A percentile compares a stretch with the other conserved stretches of the same genome.
These are phyloP conservation scores for Prillingera fragicola DNA, from an alignment of 1,284 basidiomycete species.

Conservation along the genomic window DNA sequence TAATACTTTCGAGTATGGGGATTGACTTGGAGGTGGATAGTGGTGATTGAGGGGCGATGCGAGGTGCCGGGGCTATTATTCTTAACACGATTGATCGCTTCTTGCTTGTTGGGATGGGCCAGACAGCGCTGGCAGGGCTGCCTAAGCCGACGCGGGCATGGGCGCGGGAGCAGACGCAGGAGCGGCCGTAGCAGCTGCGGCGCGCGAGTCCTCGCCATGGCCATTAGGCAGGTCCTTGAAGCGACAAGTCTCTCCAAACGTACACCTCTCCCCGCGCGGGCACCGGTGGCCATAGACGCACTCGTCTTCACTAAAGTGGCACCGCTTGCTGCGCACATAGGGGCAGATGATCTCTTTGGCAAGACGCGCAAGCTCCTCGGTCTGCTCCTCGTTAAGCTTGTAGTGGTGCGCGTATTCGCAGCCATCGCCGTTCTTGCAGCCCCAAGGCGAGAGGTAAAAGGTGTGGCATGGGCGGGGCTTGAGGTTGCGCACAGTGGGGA, in stretches of 20 bases:
- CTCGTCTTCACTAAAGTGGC: constrained; percentile 35
- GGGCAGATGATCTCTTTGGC: constrained; percentile 43
- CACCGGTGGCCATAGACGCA: constrained; percentile 41
- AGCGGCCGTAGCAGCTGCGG: constrained; percentile 1
- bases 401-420: constrained; percentile 41
- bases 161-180: too few species aligned
- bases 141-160: too few species aligned
- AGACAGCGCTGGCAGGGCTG: too few species aligned
- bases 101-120: too few species aligned
- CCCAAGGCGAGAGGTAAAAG: constrained; percentile 23
- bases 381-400: constrained; percentile 33
- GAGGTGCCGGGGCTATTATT: too few species aligned
- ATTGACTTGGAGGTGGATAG: too few species aligned
- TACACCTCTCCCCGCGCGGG: constrained; percentile 28
- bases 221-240: constrained; percentile 34
- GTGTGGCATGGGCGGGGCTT: constrained; percentile 22
- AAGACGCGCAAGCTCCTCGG: constrained; percentile 31
- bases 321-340: constrained; percentile 28
- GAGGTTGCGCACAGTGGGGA: constrained; percentile 19
- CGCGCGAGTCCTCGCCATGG: constrained; percentile 24
- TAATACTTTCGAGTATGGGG: too few species aligned
- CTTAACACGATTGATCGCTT: too few species aligned
- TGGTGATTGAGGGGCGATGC: too few species aligned
- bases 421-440: constrained; percentile 33
- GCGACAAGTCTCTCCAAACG: constrained; percentile 36